Base-by-base conservation (phyloP, 1,139 yeast species). In the Suhomyces taliae region DNA sequence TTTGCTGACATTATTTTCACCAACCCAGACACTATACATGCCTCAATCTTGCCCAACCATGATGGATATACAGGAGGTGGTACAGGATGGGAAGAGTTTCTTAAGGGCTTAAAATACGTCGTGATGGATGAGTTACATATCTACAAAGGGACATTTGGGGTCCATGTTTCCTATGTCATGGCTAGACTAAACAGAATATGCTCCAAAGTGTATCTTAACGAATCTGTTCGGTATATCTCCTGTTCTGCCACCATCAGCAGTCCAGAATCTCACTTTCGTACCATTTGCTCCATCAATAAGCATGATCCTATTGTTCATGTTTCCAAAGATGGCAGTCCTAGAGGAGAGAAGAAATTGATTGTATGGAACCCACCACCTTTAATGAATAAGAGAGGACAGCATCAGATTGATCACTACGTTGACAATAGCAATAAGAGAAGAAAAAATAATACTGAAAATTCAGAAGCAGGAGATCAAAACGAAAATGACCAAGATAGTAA, bases 1-100 rank as follows among this genome's bases (percentile, higher is more conserved):
- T 72, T 72, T 45, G 90, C 96, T 0, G 83, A 86, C 48, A 86
- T 93, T 6, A 83, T 93, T 8, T 90, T 93, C 62, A 89, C 98
- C 0, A 93, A 93, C 59, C 99, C 99, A 0, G 99, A 93, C 61
- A 89, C 93, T 72, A 73, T 95, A 3, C 99, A 93, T 65, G 79
- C 90, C 0, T 83, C 93, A 15, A 82, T 93, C 11, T 66, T 93
- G 19, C 98, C 99, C 0, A 79, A 82, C 47, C 85, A 82, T 55
- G 77, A 76, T 34, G 61, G 62, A 1, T 53, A 55, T 14, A 55
- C 54, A 9, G 32, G 32, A 11, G n/a, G n/a, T 29, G n/a, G 32
- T 29, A 11, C 54, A 6, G 73, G 78, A 11, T 93, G 99, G 98
- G 69, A 77, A 34, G 74, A 78, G 36, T 89, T 91, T 60, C 67